A percentile compares a stretch with the other conserved stretches of the same genome.
phyloP scores from a whole-genome alignment of 257 asterid genomes.

The Nicotiana attenuata region DNA sequence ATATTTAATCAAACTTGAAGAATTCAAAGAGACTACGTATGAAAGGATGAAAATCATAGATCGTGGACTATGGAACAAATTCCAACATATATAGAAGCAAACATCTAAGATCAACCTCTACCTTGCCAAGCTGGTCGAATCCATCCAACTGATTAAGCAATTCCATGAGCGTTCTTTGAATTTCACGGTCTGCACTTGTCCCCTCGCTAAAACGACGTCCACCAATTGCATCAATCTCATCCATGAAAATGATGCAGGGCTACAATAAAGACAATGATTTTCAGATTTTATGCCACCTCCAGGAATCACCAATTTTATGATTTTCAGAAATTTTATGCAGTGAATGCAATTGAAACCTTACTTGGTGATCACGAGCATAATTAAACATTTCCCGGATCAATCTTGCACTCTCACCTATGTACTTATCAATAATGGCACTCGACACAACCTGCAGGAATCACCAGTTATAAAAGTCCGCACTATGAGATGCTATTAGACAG shows the following conservation, averaged over 20 bases:
- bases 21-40: background rate
- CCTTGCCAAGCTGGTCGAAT: constrained; percentile 97
- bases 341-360: constrained; percentile 21
- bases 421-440: constrained; percentile 90
- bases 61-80: background rate
- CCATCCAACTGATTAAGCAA: constrained; percentile 94
- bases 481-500: background rate
- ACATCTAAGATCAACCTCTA: constrained; percentile 10
- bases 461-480: background rate
- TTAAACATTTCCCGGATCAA: constrained; percentile 86
- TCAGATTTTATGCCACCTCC: background rate
- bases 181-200: constrained; percentile 98
- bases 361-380: constrained; percentile 98
- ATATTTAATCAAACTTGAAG: background rate
- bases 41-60: background rate
- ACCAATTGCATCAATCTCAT: constrained; percentile 95
- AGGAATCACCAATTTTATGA: background rate
- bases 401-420: constrained; percentile 94
- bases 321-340: background rate
- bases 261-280: constrained; percentile 12
- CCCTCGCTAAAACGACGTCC: constrained; percentile 98
- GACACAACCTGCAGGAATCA: constrained; percentile 69
- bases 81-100: background rate
- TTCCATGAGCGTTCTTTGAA: constrained; percentile 96
- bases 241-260: constrained; percentile 99